These are phyloP conservation scores for Terfezia claveryi DNA, from an alignment of 495 filamentous ascomycete genomes.

Conservation along the genomic window DNA sequence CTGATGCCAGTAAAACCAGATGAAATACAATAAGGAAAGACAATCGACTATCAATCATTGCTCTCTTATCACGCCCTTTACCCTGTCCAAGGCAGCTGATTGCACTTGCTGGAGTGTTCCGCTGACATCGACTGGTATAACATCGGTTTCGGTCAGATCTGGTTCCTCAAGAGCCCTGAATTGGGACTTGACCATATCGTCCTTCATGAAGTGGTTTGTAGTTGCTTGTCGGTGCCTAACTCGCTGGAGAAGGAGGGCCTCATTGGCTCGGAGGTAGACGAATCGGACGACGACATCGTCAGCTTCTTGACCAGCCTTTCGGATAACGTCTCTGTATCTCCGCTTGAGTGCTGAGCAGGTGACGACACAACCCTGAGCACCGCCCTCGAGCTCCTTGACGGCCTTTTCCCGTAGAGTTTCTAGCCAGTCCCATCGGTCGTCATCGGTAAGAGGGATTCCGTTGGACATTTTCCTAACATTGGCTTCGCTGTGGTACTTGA, in stretches of 20 bases:
- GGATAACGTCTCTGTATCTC: constrained; percentile 93
- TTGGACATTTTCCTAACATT: constrained; percentile 90
- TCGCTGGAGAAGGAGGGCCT: constrained; percentile 49
- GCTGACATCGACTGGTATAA: constrained; percentile 57
- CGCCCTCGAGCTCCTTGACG: constrained; percentile 34
- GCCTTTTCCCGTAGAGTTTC: constrained; percentile 68
- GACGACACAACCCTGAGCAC: constrained; percentile 60
- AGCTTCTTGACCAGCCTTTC: constrained; percentile 42
- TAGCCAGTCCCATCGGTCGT: constrained; percentile 97
- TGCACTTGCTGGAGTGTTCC: not conserved
- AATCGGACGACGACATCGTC: constrained; percentile 71
- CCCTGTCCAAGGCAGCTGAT: not conserved
- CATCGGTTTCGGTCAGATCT: constrained; percentile 53
- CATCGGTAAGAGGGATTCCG: constrained; percentile 74
- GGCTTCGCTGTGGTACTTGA: constrained; percentile 57
- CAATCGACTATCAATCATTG: not conserved
- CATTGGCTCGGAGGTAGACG: constrained; percentile 63
- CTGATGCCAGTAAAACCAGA: not conserved
- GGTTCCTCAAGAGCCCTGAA: constrained; percentile 70
- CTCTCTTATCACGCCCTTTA: not conserved
- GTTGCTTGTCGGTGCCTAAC: constrained; percentile 33
- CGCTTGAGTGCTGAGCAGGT: constrained; percentile 93
- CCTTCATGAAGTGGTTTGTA: constrained; percentile 87
- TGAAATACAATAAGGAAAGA: not conserved
- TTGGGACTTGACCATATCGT: constrained; percentile 89